Evolutionary conservation across 2,329 filamentous ascomycete genomes (phyloP).

Genomic region (Emericellopsis cladophorae): DNA sequence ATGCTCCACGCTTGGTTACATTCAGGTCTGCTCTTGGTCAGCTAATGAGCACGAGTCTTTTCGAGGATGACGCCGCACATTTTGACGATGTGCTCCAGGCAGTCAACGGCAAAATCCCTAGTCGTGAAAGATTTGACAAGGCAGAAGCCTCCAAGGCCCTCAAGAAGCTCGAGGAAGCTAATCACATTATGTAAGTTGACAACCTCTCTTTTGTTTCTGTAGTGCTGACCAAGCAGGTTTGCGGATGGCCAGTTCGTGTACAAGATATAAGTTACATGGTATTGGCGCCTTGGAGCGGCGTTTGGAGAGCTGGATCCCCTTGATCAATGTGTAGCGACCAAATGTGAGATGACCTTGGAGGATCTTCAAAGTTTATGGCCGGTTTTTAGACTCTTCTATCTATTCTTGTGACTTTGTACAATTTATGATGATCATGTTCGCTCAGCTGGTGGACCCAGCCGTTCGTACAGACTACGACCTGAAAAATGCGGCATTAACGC

Average conservation of each 20-base stretch:
- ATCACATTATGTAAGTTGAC: slow-evolving; percentile 78
- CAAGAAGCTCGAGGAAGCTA: slow-evolving; percentile 65
- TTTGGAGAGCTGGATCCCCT: no score
- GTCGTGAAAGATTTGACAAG: slow-evolving; percentile 46
- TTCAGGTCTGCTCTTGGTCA: slow-evolving; percentile 79
- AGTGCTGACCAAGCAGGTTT: slow-evolving; percentile 25
- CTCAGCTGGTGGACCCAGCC: no score
- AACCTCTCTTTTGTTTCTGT: not conserved
- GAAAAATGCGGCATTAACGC: no score
- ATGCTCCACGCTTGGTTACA: slow-evolving; percentile 48
- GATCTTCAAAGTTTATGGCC: no score
- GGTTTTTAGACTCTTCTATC: no score
- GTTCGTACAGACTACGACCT: no score
- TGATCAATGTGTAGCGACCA: no score
- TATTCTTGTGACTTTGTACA: no score
- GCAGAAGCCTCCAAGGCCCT: slow-evolving; percentile 68
- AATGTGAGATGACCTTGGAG: no score
- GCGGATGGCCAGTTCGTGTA: slow-evolving; percentile 54
- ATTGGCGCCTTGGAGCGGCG: no score
- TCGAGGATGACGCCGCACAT: slow-evolving; percentile 72
- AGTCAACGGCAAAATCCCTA: slow-evolving; percentile 60
- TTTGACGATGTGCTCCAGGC: slow-evolving; percentile 63
- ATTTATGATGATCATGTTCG: no score
- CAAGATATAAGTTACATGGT: slow-evolving; percentile 45
- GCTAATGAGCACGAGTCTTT: slow-evolving; percentile 70